Evolutionary conservation across 2,329 filamentous ascomycete genomes (phyloP).

Genomic region (Coleophoma crateriformis): DNA sequence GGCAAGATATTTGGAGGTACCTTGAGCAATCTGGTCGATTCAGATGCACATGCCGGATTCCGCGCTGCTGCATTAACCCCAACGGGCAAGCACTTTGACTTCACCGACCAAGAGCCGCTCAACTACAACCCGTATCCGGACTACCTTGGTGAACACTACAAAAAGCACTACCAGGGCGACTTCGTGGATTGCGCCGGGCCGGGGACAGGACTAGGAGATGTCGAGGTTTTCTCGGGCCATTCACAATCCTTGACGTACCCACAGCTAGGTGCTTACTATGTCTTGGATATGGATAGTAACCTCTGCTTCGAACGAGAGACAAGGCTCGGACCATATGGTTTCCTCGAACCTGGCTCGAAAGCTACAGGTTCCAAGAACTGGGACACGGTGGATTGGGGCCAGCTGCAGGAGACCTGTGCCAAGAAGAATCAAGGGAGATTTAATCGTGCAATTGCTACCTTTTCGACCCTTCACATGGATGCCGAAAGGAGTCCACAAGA

Average conservation of each 20-base stretch:
- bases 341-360: constrained; percentile 31
- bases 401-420: constrained; percentile 62
- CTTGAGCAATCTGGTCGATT: constrained; percentile 38
- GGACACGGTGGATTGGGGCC: constrained; percentile 64
- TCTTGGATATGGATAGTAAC: constrained; percentile 54
- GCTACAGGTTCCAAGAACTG: constrained; percentile 40
- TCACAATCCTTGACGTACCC: constrained; percentile 54
- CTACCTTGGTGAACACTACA: constrained; percentile 61
- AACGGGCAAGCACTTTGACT: constrained; percentile 30
- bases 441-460: constrained; percentile 24
- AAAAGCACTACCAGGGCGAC: constrained; percentile 45
- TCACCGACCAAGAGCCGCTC: constrained; percentile 41
- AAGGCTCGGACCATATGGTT: constrained; percentile 62
- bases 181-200: constrained; percentile 63
- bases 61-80: constrained; percentile 25
- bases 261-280: constrained; percentile 56
- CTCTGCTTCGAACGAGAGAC: constrained; percentile 65
- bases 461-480: background rate
- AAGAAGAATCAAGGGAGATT: constrained; percentile 1
- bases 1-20: constrained; percentile 54
- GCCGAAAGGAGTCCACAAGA: background rate
- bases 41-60: constrained; percentile 23
- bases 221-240: constrained; percentile 57
- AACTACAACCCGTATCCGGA: constrained; percentile 67
- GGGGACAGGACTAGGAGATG: constrained; percentile 44